These are phyloP conservation scores for Straminergon stramineum DNA, from an alignment of 225 moss, liverwort and hornwort genomes.

Conservation along the genomic window DNA sequence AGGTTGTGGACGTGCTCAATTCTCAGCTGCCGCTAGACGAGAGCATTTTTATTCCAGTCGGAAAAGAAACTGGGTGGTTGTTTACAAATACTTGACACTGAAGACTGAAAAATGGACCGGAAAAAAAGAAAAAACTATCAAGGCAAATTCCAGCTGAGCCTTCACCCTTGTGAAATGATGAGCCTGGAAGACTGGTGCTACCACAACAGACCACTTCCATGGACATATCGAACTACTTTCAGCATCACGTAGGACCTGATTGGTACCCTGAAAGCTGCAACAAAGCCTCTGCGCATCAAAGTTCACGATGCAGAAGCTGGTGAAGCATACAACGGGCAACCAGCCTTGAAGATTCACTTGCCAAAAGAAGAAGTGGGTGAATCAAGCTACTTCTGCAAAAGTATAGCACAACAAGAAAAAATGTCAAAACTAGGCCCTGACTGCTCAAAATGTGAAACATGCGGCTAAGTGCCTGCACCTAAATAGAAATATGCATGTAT, in stretches of 20 bases:
- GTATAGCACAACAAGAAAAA: neutral
- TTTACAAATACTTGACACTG: neutral
- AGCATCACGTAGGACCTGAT: neutral
- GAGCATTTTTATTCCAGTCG: neutral
- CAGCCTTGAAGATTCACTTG: neutral
- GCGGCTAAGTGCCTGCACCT: neutral
- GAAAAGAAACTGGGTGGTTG: neutral
- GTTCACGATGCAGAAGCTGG: neutral
- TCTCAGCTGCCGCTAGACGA: neutral
- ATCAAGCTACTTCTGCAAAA: conserved; percentile 9
- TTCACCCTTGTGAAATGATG: neutral
- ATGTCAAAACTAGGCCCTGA: neutral
- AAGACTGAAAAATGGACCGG: neutral
- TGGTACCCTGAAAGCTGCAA: neutral
- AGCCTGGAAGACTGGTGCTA: neutral
- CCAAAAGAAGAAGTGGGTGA: neutral
- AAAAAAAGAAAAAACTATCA: neutral
- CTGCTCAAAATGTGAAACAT: neutral
- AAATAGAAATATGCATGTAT: neutral
- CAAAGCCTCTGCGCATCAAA: neutral
- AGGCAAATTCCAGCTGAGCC: neutral
- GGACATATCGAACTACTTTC: neutral
- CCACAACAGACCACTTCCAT: neutral
- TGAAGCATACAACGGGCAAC: neutral
- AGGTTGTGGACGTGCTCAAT: neutral